Percentiles rank a stretch among this genome's conserved stretches.
Conservation (phyloP, 2,329 filamentous ascomycete species). For the Aspergillus pseudoviridinutans region DNA sequence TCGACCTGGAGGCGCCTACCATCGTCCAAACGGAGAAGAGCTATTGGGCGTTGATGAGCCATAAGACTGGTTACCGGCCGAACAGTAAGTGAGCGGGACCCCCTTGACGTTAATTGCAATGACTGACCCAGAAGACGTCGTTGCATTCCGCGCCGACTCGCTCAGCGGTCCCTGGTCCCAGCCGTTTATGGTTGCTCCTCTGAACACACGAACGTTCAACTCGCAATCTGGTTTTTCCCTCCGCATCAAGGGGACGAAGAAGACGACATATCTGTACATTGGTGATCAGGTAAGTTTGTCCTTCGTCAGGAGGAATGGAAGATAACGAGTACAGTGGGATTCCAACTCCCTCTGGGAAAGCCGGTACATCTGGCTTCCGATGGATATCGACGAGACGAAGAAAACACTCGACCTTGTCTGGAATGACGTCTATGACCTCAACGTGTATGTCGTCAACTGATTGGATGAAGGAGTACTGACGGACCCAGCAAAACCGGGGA, state of each 20-base stretch:
- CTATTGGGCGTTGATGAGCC: conserved; percentile 60
- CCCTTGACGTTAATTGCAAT: rapidly evolving
- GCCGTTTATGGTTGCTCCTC: conserved; percentile 50
- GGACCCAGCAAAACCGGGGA: conserved; percentile 42
- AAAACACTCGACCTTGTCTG: conserved; percentile 50
- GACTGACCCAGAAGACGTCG: conserved; percentile 40
- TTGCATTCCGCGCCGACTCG: conserved; percentile 52
- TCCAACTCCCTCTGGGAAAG: conserved; percentile 55
- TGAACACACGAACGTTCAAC: conserved; percentile 51
- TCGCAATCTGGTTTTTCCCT: conserved; percentile 52
- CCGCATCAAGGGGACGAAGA: conserved; percentile 46
- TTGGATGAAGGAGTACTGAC: neutral
- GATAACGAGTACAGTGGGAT: conserved; percentile 43
- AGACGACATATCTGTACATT: conserved; percentile 51
- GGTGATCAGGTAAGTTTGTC: conserved; percentile 33
- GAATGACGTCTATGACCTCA: conserved; percentile 55
- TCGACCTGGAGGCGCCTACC: conserved; percentile 57
- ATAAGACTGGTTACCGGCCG: conserved; percentile 61
- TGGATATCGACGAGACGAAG: conserved; percentile 50
- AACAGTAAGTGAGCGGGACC: conserved; percentile 40
- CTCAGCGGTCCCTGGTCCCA: conserved; percentile 53
- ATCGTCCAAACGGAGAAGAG: conserved; percentile 58
- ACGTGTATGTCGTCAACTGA: conserved; percentile 34
- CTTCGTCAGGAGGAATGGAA: neutral
- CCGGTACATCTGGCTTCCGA: conserved; percentile 55